phyloP scores from a whole-genome alignment of 2,329 filamentous ascomycete genomes.

The Arthrobotrys musiformis region DNA sequence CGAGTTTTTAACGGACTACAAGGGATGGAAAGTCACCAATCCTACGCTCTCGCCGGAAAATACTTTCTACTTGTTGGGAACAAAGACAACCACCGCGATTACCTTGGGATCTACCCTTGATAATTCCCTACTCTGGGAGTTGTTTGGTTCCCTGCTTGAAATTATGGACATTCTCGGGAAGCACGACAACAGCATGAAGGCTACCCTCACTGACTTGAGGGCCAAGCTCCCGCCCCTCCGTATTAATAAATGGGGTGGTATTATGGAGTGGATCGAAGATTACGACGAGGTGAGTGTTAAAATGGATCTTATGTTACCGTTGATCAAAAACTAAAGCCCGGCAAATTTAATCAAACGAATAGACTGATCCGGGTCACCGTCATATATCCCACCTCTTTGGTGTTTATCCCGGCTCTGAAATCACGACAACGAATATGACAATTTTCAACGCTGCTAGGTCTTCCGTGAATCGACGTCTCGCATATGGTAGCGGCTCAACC shows the following conservation, averaged over 20 bases:
- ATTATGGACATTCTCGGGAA: conserved; percentile 51
- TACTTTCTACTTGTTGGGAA: conserved; percentile 58
- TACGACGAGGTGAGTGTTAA: conserved; percentile 60
- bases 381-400: conserved; percentile 68
- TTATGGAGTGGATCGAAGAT: conserved; percentile 62
- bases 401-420: conserved; percentile 65
- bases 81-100: conserved; percentile 59
- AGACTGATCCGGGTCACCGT: conserved; percentile 65
- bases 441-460: conserved; percentile 59
- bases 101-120: conserved; percentile 66
- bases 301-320: neutral
- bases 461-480: conserved; percentile 60
- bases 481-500: conserved; percentile 65
- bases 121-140: conserved; percentile 64
- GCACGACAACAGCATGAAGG: conserved; percentile 56
- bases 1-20: conserved; percentile 62
- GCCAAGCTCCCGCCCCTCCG: conserved; percentile 57
- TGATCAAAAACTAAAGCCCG: neutral
- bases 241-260: conserved; percentile 59
- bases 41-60: conserved; percentile 64
- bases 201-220: conserved; percentile 27
- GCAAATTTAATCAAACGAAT: neutral
- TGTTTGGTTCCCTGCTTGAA: conserved; percentile 61
- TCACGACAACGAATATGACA: conserved; percentile 60
- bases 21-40: conserved; percentile 61